Conservation (phyloP, 768 basidiomycete genomes). For the Goffeauzyma gilvescens region DNA sequence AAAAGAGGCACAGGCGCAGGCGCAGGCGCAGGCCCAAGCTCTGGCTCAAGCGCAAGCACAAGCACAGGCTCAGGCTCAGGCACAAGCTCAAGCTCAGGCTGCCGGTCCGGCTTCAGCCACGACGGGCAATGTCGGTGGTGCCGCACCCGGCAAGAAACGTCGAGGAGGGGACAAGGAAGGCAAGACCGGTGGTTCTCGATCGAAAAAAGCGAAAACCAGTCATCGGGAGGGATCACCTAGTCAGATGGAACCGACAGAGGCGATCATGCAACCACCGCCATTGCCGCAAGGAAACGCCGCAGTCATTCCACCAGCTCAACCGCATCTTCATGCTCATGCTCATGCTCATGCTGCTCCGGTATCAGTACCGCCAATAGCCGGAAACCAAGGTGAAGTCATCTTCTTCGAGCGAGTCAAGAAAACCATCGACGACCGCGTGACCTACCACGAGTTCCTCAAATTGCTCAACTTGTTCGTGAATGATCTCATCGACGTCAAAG, state of each 20-base stretch:
- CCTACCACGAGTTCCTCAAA: slow-evolving; percentile 71
- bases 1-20: too few relatives aligned
- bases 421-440: slow-evolving; percentile 35
- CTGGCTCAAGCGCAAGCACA: too few relatives aligned
- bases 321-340: slow-evolving; percentile 16
- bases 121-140: too few relatives aligned
- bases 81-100: too few relatives aligned
- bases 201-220: slow-evolving; percentile 23
- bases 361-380: slow-evolving; percentile 17
- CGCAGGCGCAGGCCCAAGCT: too few relatives aligned
- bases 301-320: slow-evolving; percentile 10
- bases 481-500: slow-evolving; percentile 71
- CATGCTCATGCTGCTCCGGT: slow-evolving; percentile 13
- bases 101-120: too few relatives aligned
- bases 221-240: slow-evolving; percentile 13
- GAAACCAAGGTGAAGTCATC: slow-evolving; percentile 48
- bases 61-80: too few relatives aligned
- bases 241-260: too few relatives aligned
- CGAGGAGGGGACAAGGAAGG: slow-evolving; percentile 12
- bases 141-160: slow-evolving; percentile 4
- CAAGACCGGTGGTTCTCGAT: slow-evolving; percentile 11
- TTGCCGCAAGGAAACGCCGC: slow-evolving; percentile 35
- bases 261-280: too few relatives aligned
- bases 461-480: slow-evolving; percentile 73
- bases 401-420: slow-evolving; percentile 80